phyloP scores from a whole-genome alignment of 148 eudicot species.

The Fagopyrum homotropicum region DNA sequence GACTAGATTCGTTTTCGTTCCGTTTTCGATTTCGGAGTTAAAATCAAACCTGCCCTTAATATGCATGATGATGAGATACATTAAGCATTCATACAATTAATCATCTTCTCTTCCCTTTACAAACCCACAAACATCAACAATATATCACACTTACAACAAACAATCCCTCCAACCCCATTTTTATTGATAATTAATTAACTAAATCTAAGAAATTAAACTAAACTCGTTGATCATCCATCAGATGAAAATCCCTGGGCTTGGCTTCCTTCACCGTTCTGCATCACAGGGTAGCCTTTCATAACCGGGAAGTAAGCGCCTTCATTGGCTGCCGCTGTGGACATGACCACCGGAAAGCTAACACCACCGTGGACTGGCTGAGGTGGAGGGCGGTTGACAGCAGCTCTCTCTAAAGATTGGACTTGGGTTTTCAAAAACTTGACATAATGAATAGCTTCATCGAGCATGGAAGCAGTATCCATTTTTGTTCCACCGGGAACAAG shows the following conservation, averaged over 20 bases:
- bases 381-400: conserved; percentile 20
- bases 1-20: too few relatives aligned
- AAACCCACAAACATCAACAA: background rate
- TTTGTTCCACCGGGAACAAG: conserved; percentile 91
- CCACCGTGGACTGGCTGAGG: conserved; percentile 19
- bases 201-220: background rate
- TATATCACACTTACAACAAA: background rate
- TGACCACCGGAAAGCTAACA: conserved; percentile 24
- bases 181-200: background rate
- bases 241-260: conserved; percentile 4
- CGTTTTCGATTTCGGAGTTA: too few relatives aligned
- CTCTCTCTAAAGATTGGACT: conserved; percentile 61
- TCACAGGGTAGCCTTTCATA: conserved; percentile 11
- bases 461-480: conserved; percentile 92
- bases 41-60: background rate
- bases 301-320: conserved; percentile 7
- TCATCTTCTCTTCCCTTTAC: conserved; percentile 2
- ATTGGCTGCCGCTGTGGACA: conserved; percentile 1
- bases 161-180: conserved; percentile 7
- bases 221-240: background rate
- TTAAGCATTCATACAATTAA: background rate
- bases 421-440: conserved; percentile 81
- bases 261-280: conserved; percentile 7
- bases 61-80: background rate
- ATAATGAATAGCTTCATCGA: conserved; percentile 87